Conservation (phyloP, 345 rosid genomes). For the Anastatica hierochuntica region DNA sequence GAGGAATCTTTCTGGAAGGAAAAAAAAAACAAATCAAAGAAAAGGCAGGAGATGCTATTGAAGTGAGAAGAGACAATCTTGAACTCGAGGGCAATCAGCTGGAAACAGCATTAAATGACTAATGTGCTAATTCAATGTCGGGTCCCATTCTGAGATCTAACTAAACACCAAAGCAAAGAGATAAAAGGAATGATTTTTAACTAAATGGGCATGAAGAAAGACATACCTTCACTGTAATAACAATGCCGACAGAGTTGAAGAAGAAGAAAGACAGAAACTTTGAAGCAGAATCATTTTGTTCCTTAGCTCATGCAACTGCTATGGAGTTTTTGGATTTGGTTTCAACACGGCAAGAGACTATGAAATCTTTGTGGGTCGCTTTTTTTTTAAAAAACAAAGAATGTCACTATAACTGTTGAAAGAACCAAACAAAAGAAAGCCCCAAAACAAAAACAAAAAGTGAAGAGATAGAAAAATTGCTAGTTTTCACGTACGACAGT, state of each 20-base stretch:
- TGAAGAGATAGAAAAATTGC: too few relatives aligned
- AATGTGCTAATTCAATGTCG: constrained; percentile 24
- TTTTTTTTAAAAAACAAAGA: too few relatives aligned
- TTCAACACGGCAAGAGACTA: constrained; percentile 3
- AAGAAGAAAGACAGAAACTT: constrained; percentile 25
- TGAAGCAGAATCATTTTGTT: constrained; percentile 20
- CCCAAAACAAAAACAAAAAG: too few relatives aligned
- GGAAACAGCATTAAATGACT: constrained; percentile 29
- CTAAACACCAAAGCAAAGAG: constrained; percentile 13
- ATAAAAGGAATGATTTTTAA: constrained; percentile 26
- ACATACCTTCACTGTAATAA: constrained; percentile 26
- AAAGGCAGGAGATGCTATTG: constrained; percentile 2
- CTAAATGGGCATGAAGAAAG: constrained; percentile 18
- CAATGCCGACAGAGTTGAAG: constrained; percentile 32
- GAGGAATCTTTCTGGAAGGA: too few relatives aligned
- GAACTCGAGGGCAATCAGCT: constrained; percentile 24
- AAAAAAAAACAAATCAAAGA: constrained; percentile 3
- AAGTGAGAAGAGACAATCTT: constrained; percentile 21
- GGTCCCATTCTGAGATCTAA: constrained; percentile 35
- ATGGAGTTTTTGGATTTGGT: constrained; percentile 12
- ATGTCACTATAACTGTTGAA: too few relatives aligned
- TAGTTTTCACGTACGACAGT: too few relatives aligned
- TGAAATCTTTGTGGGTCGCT: constrained; percentile 11
- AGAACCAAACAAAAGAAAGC: too few relatives aligned
- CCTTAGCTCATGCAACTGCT: constrained; percentile 12